Evolutionary conservation across 352 stramenopile genomes (phyloP), one percentile per base, ranked within the genome.

Genomic region (Phytophthora aleatoria): DNA sequence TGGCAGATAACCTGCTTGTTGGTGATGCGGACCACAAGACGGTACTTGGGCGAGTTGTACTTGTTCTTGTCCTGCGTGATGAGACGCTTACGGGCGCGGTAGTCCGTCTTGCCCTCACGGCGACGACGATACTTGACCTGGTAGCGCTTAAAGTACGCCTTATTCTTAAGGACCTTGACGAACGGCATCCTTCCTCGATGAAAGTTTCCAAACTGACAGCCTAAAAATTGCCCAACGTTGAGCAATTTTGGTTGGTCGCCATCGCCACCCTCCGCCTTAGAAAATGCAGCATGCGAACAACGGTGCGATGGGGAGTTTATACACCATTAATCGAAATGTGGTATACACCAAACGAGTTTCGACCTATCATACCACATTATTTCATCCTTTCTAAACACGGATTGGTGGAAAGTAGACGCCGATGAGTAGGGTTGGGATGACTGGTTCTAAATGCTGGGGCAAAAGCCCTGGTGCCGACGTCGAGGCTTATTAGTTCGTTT

Each of bases 11-110:
- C 92, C 73, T 98, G 81, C 61, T 85, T 95, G 90, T 99, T 99
- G 59, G 96, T 98, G 77, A 98, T 96, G 69, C 94, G 92, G 56
- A 98, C 95, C 8, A 99, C 94, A 30, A 99, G 87, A 57, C 95
- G 87, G 83, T 98, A 98, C 90, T 99, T 99, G 60, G 96, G 97
- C 66, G 92, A 97, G 85, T 99, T 98, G 96, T 99, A 99, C 91
- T 99, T 99, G 96, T 99, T 99, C 96, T 99, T 99, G 78, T 98
- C 97, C 78, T 99, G 96, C 61, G 91, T 97, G 70, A 99, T 98
- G 1, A 99, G 81, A 73, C 96, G 91, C 87, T 99, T 99, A 73
- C 98, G 97, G 54, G 98, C 96, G 76, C 97, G 97, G 93, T 99
- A 99, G 86, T 99, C 98, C 64, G 98, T 99, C 87, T 99, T 99